Evolutionary conservation across 345 rosid species (phyloP).

Genomic region (Brassica juncea): DNA sequence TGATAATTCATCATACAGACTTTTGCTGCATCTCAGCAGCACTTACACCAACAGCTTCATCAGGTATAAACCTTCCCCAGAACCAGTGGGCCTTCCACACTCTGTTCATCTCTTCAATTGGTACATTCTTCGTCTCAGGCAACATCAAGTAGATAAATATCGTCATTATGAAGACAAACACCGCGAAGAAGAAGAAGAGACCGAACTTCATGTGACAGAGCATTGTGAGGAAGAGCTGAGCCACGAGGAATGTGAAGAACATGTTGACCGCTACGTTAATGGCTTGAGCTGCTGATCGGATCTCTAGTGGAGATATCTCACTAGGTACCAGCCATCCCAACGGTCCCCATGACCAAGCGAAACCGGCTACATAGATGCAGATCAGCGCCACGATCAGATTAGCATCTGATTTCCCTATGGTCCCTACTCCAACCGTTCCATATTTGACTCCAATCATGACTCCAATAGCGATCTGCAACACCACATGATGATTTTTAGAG

Average conservation of each 20-base stretch:
- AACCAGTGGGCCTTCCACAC: constrained; percentile 46
- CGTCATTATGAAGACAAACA: constrained; percentile 48
- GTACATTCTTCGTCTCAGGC: constrained; percentile 51
- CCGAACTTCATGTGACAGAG: constrained; percentile 61
- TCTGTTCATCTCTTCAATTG: constrained; percentile 45
- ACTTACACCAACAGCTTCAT: constrained; percentile 35
- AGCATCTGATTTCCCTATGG: constrained; percentile 41
- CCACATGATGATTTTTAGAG: background rate
- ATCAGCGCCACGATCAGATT: constrained; percentile 40
- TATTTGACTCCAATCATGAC: constrained; percentile 49
- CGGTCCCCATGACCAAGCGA: constrained; percentile 79
- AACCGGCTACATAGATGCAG: constrained; percentile 53
- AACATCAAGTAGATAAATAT: constrained; percentile 44
- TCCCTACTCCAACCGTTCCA: constrained; percentile 47
- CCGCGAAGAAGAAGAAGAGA: constrained; percentile 53
- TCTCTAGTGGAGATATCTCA: constrained; percentile 63
- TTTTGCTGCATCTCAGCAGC: constrained; percentile 42
- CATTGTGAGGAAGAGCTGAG: constrained; percentile 59
- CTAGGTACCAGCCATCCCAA: constrained; percentile 70
- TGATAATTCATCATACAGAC: constrained; percentile 20
- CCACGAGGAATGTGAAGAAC: constrained; percentile 61
- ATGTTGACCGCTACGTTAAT: constrained; percentile 54
- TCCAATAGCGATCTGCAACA: constrained; percentile 44
- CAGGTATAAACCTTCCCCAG: constrained; percentile 46
- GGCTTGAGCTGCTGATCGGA: constrained; percentile 64